Base-by-base conservation (phyloP, 2,329 filamentous ascomycete species). In the Pestalotiopsis sp. region DNA sequence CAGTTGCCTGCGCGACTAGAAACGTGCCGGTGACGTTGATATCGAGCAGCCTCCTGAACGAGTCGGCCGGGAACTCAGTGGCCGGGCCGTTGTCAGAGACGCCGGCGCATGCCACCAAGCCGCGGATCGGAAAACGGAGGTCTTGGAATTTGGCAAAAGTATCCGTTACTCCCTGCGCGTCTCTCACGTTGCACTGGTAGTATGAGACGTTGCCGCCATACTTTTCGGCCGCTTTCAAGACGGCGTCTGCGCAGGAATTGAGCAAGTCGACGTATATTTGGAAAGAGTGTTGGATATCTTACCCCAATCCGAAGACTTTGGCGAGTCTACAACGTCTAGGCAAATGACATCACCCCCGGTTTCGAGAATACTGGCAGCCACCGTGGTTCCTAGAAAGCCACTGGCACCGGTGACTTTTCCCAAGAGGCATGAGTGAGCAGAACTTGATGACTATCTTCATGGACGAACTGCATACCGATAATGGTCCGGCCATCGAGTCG, bases 1-100 rank as follows among this genome's bases (percentile, higher is more conserved):
- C 85, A 5, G 80, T 82, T 2, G 82, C 81, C 25, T 82, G 82
- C 4, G 85, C 84, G 0, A 81, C 79, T 69, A 83, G 80, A 73
- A 86, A 85, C 2, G 83, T 82, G 11, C 85, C 85, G 11, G 80
- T 83, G 72, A 82, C 84, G 71, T 87, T 87, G 72, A 86, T 74
- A 13, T 80, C 77, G 6, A 80, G 49, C 7, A 79, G 60, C 3
- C 71, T 72, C 9, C 70, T 66, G 39, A 77, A 75, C 4, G 59
- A n/a, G 14, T 72, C 70, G 13, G 74, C 70, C 0, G 76, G 71
- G 31, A 77, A 80, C 4, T 75, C 72, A 0, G 69, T 70, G 0
- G 79, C 71, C 0, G 75, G 74, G 1, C 70, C 77, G 6, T 75
- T 74, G 4, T 71, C 72, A 0, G 75, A 78, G 0, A 80, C 66